A percentile compares a stretch with the other conserved stretches of the same genome.
These are phyloP conservation scores for Mortierella sp. DNA, from an alignment of 371 early-diverging fungal species.

Conservation along the genomic window DNA sequence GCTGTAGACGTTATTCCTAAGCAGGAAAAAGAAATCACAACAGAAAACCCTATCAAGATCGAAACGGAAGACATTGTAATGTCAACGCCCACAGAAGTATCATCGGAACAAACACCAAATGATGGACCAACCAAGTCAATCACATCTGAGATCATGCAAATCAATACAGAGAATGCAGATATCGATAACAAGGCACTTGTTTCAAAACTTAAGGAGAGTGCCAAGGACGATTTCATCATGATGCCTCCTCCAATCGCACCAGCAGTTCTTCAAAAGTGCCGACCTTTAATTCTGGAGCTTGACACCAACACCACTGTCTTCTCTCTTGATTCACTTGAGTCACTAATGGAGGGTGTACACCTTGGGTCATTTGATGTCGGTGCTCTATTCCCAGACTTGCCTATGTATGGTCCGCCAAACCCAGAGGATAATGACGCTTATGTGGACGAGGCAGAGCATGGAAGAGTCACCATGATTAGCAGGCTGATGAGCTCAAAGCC, in stretches of 20 bases:
- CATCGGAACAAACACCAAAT: conserved; percentile 4
- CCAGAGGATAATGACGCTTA: conserved; percentile 58
- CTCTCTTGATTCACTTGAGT: conserved; percentile 33
- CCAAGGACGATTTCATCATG: conserved; percentile 51
- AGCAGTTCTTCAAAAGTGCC: conserved; percentile 45
- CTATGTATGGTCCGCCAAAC: conserved; percentile 61
- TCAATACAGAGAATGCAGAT: conserved; percentile 6
- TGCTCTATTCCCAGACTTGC: conserved; percentile 59
- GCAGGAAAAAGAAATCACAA: conserved; percentile 52
- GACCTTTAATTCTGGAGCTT: conserved; percentile 47
- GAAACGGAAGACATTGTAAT: conserved; percentile 45
- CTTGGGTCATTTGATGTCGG: conserved; percentile 49
- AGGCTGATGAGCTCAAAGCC: conserved; percentile 47
- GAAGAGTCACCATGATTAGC: conserved; percentile 54
- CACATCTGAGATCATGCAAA: conserved; percentile 1
- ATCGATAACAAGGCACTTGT: conserved; percentile 35
- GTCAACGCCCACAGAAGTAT: conserved; percentile 5
- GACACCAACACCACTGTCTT: conserved; percentile 37
- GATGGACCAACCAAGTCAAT: conserved; percentile 8
- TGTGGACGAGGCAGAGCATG: conserved; percentile 50
- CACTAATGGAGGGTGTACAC: conserved; percentile 38
- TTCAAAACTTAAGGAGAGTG: conserved; percentile 43
- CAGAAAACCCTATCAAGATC: conserved; percentile 34
- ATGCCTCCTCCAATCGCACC: conserved; percentile 58
- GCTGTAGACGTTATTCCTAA: conserved; percentile 67